Conservation (phyloP, 306 rosid genomes). For the Dryas alaskensis region DNA sequence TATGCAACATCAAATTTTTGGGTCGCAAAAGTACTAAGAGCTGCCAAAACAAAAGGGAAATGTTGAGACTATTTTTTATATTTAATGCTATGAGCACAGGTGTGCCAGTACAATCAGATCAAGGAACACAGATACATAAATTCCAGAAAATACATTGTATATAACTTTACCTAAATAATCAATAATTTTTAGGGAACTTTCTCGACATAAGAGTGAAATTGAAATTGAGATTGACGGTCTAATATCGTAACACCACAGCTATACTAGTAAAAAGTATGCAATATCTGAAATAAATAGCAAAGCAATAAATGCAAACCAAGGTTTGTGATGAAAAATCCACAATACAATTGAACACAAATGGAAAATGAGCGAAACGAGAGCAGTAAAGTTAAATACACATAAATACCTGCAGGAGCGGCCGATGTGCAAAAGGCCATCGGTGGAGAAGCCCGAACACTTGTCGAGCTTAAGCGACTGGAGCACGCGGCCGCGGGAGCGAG, state of each 20-base stretch:
- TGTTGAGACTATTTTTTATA: too few species aligned
- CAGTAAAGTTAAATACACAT: background rate
- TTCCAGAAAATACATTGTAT: too few species aligned
- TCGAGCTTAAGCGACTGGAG: slow-evolving; percentile 78
- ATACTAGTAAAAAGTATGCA: background rate
- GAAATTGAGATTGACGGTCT: too few species aligned
- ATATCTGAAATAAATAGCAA: background rate
- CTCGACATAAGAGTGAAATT: too few species aligned
- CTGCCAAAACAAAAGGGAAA: background rate
- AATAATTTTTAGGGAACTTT: too few species aligned
- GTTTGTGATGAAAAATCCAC: background rate
- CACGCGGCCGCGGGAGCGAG: slow-evolving; percentile 56
- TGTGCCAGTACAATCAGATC: too few species aligned
- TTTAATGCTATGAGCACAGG: too few species aligned
- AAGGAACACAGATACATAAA: too few species aligned
- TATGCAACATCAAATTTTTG: background rate
- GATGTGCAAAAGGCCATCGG: slow-evolving; percentile 67
- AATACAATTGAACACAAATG: background rate
- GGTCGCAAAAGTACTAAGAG: background rate
- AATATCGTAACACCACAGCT: too few species aligned
- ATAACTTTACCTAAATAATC: too few species aligned
- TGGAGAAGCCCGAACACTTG: slow-evolving; percentile 90
- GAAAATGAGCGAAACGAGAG: background rate
- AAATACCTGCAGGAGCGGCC: slow-evolving; percentile 73
- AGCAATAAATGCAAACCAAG: background rate